Evolutionary conservation across 176 grass and related monocot genomes (phyloP), one percentile per base, ranked within the genome.

Genomic region (Neostapfia colusana): DNA sequence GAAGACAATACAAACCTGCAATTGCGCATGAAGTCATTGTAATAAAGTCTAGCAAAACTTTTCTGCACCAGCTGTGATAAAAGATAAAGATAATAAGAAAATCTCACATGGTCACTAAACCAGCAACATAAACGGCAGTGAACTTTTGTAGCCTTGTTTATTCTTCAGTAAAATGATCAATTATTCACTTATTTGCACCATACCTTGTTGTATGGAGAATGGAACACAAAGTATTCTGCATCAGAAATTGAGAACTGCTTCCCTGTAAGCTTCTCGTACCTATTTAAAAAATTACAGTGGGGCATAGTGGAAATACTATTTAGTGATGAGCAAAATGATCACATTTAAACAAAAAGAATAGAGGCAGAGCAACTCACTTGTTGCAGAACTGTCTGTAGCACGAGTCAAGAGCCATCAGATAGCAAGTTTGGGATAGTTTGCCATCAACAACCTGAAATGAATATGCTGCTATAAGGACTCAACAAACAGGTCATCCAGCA

Each of bases 181-280:
- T 44, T 17, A 18, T 49, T 49, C 15, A 5, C 46, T 16, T 76
- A 64, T 49, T 37, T 24, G 42, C 17, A 37, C 44, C 8, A 28
- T 88, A 92, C 95, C 85, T 94, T 98, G 82, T 98, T 98, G 66
- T 98, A 98, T 36, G 95, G 95, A 85, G 91, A 98, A 84, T 98
- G 95, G 66, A 98, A 98, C 50, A 98, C 95, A 63, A 87, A 92
- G 84, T 91, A 94, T 66, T 86, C 89, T 40, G 85, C 89, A 82
- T 98, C 89, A 31, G 74, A 84, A 68, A 98, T 83, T 20, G 95
- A 92, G 63, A 98, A 98, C 48, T 86, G 79, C 41, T 88, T 93
- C 65, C 89, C 95, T 57, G 58, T 85, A 68, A 86, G 75, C 73
- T 98, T 98, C 74, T 88, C 95, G 14, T 86, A 98, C 83, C 95